Evolutionary conservation across 2,329 filamentous ascomycete genomes (phyloP), one percentile per base, ranked within the genome.

Genomic region (Pseudogymnoascus sp.): DNA sequence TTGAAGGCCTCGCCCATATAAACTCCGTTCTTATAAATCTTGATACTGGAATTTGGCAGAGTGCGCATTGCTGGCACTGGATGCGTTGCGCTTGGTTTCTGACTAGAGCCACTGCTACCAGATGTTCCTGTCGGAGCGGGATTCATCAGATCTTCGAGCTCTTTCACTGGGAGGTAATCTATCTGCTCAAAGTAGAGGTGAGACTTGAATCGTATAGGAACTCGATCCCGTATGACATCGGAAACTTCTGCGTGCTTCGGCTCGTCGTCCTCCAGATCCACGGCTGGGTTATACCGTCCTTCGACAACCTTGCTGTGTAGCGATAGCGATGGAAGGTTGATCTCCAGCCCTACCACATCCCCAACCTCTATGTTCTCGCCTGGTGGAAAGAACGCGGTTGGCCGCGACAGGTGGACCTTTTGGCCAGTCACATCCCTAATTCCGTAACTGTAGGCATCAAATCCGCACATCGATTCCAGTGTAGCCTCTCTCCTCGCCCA

Each of bases 101-200:
- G 84, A 0, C 80, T 78, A 19, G 83, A 82, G 62, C 76, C 74
- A 60, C 72, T 65, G 44, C 76, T 72, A 21, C 71, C 71, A 37
- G 73, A 69, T 61, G 79, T 74, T 35, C 77, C 74, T 61, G 78
- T 72, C 2, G 85, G 81, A 13, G 85, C 83, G 1, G 87, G 87
- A 71, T 90, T 90, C 80, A 92, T 88, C 19, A 89, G 78, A 70
- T 96, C 90, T 70, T 97, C 93, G 42, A 97, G 85, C 68, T 96
- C 89, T 73, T 96, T 96, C 10, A 88, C 89, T 0, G 90, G 82
- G 69, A 93, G 90, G 74, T 96, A 96, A 72, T 96, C 92, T 67
- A 92, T 89, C 72, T 91, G 89, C 76, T 97, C 93, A 75, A 96
- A 97, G 77, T 96, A 96, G 62, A 93, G 89, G 74, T 96, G 91